Evolutionary conservation across 2,329 filamentous ascomycete genomes (phyloP), one percentile per base, ranked within the genome.

Genomic region (Scedosporium boydii): DNA sequence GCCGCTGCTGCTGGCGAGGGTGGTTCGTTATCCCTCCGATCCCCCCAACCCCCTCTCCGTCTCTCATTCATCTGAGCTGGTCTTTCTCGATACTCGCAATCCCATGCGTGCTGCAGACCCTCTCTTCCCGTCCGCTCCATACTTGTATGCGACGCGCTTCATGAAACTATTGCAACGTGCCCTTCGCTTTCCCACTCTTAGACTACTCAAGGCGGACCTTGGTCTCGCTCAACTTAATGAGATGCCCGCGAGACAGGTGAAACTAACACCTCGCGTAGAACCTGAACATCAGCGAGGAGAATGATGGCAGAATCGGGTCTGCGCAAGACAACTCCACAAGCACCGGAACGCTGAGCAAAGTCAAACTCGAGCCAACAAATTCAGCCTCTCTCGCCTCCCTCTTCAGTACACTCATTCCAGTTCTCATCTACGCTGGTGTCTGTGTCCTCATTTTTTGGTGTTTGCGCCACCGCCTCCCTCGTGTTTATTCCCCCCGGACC

Each of bases 401-500:
- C 14, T 72, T 83, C 56, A 75, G 75, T 69, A 86, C 83, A 38
- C 76, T 86, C 18, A 66, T 83, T 6, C 84, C 84, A 9, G 76
- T 85, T 4, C 67, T 82, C 55, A 65, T 80, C 53, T 77, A 80
- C 63, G 76, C 81, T 4, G 72, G 66, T 27, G 67, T 82, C 41
- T 84, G 81, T 66, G 62, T 85, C n/a, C 29, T 73, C 64, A 71
- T 83, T 62, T 86, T 86, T 69, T 67, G 84, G 59, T 57, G 78
- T 16, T 68, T 82, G 46, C 75, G 84, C 51, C 75, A 75, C 58
- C 79, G 75, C 29, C 76, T 78, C 48, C 72, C 75, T 23, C 77
- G 83, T 27, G 82, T 84, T 60, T 86, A 86, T 69, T 76, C 81
- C 6, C 82, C 84, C 4, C 76, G 84, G 65, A 77, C 80, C 1